phyloP scores from a whole-genome alignment of 129 eudicot species.

The Centella asiatica region DNA sequence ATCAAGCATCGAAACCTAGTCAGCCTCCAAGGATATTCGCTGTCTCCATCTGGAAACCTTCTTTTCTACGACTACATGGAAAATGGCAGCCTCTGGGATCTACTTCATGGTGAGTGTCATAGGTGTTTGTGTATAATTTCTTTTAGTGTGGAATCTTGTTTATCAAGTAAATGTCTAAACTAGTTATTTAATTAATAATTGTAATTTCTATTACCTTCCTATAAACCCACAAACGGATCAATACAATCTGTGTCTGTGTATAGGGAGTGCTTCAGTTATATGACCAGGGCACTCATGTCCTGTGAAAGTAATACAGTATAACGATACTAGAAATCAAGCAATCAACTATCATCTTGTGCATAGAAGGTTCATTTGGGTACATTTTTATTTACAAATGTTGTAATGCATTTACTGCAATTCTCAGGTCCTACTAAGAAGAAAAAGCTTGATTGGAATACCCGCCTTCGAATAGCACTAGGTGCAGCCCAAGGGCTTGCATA shows the following conservation, averaged over 20 bases:
- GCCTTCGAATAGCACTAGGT: slow-evolving; percentile 74
- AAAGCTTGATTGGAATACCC: slow-evolving; percentile 89
- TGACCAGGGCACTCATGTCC: not conserved
- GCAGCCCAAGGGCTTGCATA: slow-evolving; percentile 97
- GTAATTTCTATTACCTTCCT: no score
- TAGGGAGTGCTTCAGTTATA: no score
- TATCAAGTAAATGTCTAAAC: no score
- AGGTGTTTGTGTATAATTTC: not conserved
- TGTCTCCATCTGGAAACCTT: slow-evolving; percentile 78
- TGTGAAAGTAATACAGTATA: no score
- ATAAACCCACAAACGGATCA: no score
- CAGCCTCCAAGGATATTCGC: slow-evolving; percentile 93
- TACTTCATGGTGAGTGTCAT: slow-evolving; percentile 68
- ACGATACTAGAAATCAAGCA: not conserved
- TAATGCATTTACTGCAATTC: not conserved
- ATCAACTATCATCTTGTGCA: not conserved
- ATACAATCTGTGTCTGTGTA: no score
- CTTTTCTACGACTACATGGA: slow-evolving; percentile 97
- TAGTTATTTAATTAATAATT: no score
- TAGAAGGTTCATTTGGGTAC: not conserved
- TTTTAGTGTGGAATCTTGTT: not conserved
- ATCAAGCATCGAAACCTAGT: slow-evolving; percentile 92
- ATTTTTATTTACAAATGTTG: not conserved
- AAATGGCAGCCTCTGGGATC: slow-evolving; percentile 99
- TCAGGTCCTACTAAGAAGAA: slow-evolving; percentile 74